Evolutionary conservation across 805 yeast species (phyloP).

Genomic region (Barnettozyma botsteinii): DNA sequence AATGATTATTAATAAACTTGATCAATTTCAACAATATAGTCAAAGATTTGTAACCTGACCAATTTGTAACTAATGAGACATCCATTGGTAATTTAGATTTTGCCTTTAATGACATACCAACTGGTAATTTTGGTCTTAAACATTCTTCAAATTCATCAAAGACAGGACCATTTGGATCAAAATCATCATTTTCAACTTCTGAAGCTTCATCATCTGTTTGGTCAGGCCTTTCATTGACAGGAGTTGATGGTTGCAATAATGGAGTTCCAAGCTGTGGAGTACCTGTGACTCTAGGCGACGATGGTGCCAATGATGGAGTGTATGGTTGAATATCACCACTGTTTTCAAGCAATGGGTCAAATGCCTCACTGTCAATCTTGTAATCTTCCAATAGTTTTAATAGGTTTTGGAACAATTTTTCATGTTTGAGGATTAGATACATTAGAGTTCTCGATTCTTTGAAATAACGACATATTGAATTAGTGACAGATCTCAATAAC

Average conservation of each 20-base stretch:
- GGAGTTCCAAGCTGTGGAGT: conserved; percentile 10
- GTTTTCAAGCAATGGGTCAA: not conserved
- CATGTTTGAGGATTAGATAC: conserved; percentile 39
- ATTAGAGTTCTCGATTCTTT: conserved; percentile 48
- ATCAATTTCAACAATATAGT: conserved; percentile 35
- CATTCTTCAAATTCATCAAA: conserved; percentile 32
- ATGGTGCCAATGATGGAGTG: not conserved
- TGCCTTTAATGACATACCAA: conserved; percentile 57
- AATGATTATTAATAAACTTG: conserved; percentile 21
- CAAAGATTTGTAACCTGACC: conserved; percentile 49
- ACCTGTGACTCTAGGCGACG: not conserved
- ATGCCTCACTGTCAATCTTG: conserved; percentile 6
- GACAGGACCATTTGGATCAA: conserved; percentile 11
- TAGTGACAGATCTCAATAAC: conserved; percentile 49
- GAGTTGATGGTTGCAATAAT: conserved; percentile 6
- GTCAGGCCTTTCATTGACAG: conserved; percentile 1
- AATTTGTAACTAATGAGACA: conserved; percentile 42
- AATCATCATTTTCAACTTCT: conserved; percentile 8
- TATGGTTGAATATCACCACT: not conserved
- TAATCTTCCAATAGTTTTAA: conserved; percentile 9
- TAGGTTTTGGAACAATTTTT: conserved; percentile 22
- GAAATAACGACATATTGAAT: conserved; percentile 45
- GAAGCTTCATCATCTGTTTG: conserved; percentile 7
- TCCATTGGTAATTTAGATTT: conserved; percentile 47
- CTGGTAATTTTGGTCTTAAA: conserved; percentile 45